phyloP scores from a whole-genome alignment of 129 eudicot genomes.

The Lonicera japonica region DNA sequence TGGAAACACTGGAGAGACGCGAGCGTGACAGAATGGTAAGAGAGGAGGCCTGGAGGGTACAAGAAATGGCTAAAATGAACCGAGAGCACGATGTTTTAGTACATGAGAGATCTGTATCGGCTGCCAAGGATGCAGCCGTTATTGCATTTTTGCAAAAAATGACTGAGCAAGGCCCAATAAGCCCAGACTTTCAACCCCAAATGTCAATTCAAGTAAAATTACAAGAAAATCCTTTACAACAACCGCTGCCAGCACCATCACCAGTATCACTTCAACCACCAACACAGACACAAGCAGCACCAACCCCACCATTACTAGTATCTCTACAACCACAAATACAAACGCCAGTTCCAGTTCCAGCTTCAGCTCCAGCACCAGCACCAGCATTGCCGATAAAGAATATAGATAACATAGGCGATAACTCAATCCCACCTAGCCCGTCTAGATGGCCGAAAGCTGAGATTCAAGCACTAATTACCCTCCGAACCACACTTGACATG shows the following conservation, averaged over 20 bases:
- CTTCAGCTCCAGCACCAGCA: slow-evolving; percentile 20
- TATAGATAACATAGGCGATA: slow-evolving; percentile 32
- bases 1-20: slow-evolving; percentile 68
- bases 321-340: not conserved
- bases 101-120: slow-evolving; percentile 74
- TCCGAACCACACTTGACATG: slow-evolving; percentile 61
- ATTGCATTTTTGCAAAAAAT: slow-evolving; percentile 64
- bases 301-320: not conserved
- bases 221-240: slow-evolving; percentile 25
- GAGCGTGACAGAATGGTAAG: slow-evolving; percentile 61
- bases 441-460: slow-evolving; percentile 95
- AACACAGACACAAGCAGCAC: slow-evolving; percentile 5
- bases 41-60: slow-evolving; percentile 80
- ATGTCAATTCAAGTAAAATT: slow-evolving; percentile 25
- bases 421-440: slow-evolving; percentile 40
- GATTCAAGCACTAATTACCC: slow-evolving; percentile 62
- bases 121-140: slow-evolving; percentile 79
- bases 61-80: slow-evolving; percentile 69
- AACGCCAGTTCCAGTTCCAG: slow-evolving; percentile 12
- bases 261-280: slow-evolving; percentile 18
- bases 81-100: slow-evolving; percentile 66
- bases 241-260: not conserved
- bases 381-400: slow-evolving; percentile 5
- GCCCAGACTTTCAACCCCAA: slow-evolving; percentile 25
- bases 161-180: slow-evolving; percentile 35